Evolutionary conservation across 345 rosid species (phyloP), one percentile per base, ranked within the genome.

Genomic region (Gossypium raimondii): DNA sequence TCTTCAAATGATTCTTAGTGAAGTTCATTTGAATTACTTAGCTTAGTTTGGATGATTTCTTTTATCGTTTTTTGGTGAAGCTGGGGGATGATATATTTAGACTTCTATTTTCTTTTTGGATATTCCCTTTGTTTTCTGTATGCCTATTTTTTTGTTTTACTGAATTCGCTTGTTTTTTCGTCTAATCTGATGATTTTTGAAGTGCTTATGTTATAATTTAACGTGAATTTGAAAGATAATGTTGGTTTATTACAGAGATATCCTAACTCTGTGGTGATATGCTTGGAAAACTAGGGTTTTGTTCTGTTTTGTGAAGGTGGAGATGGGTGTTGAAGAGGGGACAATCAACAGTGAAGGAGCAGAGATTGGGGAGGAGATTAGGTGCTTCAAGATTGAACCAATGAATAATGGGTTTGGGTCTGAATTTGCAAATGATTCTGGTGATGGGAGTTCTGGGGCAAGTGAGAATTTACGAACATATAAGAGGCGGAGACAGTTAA

Each of bases 401-500:
- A 17, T 79, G 77, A 79, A 11, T 76, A 81, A 77, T 77, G 84
- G 89, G 75, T 80, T 74, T 84, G 77, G 47, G 34, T 71, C 68
- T 68, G 76, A 73, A 74, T 74, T 57, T 68, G 80, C 75, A 58
- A 81, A 73, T 79, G 81, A 80, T 76, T 77, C 80, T 76, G 81
- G 78, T 51, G 77, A 85, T 43, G 81, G 83, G 45, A 80, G 84
- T 73, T 86, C 88, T 1, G 81, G 82, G 27, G 82, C 69, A 58
- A 67, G 80, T 60, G 87, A 79, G 74, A 78, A 77, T 51, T 38
- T 91, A 18, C 87, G 74, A 68, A 89, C 91, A 9, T 93, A 91
- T 82, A 95, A 91, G 90, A 88, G 99, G 81, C 84, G 94, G 38
- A 91, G 80, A 84, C 79, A 56, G 44, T 77, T 73, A 18, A 80